These are phyloP conservation scores for Herpetospermum pedunculosum DNA, from an alignment of 306 rosid species.

Conservation along the genomic window DNA sequence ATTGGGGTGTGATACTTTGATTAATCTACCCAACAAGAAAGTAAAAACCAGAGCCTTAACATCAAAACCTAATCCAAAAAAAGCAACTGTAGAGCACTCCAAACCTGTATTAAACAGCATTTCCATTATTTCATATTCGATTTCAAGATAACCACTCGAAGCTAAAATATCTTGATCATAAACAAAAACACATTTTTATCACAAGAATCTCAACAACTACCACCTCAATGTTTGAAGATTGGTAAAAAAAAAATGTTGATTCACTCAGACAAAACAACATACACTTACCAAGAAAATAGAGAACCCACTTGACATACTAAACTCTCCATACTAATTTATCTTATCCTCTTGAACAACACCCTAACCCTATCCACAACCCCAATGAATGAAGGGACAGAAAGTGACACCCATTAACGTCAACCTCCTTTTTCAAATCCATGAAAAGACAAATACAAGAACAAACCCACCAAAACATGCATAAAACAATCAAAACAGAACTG, in stretches of 20 bases:
- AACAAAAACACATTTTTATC: background rate
- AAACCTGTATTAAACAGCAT: background rate
- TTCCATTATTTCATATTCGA: background rate
- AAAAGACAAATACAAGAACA: constrained; percentile 8
- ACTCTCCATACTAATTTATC: constrained; percentile 13
- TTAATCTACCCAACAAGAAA: background rate
- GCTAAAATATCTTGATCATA: background rate
- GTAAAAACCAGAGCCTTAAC: constrained; percentile 21
- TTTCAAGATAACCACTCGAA: background rate
- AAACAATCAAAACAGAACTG: constrained; percentile 17
- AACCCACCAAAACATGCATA: constrained; percentile 23
- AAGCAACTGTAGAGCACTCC: background rate
- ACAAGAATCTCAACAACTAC: background rate
- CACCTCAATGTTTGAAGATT: background rate
- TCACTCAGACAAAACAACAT: constrained; percentile 66
- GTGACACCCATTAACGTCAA: constrained; percentile 53
- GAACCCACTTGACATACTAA: background rate
- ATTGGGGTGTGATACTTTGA: background rate
- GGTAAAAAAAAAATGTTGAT: background rate
- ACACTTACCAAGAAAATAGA: constrained; percentile 29
- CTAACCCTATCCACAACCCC: background rate
- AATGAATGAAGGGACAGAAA: constrained; percentile 4
- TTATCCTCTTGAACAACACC: background rate
- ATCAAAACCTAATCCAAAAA: background rate
- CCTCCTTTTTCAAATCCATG: constrained; percentile 13